Evolutionary conservation across 2,329 filamentous ascomycete species (phyloP), one percentile per base, ranked within the genome.

Genomic region (Alternaria sp.): DNA sequence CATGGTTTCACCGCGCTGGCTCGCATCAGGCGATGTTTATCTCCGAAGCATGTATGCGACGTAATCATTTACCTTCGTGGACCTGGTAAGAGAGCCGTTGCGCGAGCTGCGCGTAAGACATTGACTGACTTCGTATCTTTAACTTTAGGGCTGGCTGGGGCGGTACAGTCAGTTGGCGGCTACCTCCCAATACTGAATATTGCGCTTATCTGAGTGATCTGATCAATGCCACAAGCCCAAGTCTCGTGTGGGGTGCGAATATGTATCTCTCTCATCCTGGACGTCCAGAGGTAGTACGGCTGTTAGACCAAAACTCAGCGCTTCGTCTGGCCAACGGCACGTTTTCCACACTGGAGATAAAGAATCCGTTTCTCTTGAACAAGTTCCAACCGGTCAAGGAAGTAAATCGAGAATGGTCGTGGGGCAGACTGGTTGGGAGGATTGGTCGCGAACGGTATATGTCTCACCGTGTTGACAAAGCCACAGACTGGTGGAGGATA

Each of bases 111-210:
- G 8, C 11, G 36, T 40, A 40, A 17, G 36, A 17, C 36, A 17
- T 10, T 0, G 36, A 40, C 36, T 40, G 1, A 40, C 36, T 40
- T 65, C 0, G 56, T 62, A 1, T 61, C 56, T 10, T 61, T 56
- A 57, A 62, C 62, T n/a, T 58, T 40, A 40, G 65, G 66, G 66
- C 66, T 23, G 66, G 66, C n/a, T 67, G 66, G 63, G 43, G 46
- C 4, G 63, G 66, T n/a, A 60, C 54, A 1, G 60, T 67, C 7
- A 57, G 57, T 9, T 67, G 66, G 65, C 62, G 65, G n/a, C 25
- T 60, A 25, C 62, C 65, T 7, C 65, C 65, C 15, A 47, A 61
- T 12, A 30, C 53, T 9, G 65, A 65, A 26, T 52, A 65, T 19
- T 57, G 36, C 26, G 56, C 49, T 19, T 50, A 59, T 19, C 58